Percentiles rank a stretch among this genome's conserved stretches.
Conservation (phyloP, 768 basidiomycete genomes). For the Pilatotrama ljubarskyi region DNA sequence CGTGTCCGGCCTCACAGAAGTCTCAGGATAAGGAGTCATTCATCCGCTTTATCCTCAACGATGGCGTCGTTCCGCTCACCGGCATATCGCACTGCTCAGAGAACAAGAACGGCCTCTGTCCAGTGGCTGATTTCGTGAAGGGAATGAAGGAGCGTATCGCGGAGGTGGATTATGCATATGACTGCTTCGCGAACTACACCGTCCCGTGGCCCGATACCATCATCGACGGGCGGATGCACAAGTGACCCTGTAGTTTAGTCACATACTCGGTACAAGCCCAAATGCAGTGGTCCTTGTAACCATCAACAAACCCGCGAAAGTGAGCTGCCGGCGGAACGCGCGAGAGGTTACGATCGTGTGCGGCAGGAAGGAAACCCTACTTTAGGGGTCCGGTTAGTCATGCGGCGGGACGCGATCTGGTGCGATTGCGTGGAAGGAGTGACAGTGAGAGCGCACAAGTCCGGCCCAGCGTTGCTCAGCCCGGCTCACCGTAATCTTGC, state of each 20-base stretch:
- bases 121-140: constrained; percentile 39
- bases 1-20: constrained; percentile 34
- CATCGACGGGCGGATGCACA: constrained; percentile 16
- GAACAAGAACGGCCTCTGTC: constrained; percentile 45
- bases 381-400: constrained; percentile 27
- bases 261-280: not conserved
- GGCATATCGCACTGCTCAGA: constrained; percentile 42
- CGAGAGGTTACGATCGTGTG: constrained; percentile 10
- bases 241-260: not conserved
- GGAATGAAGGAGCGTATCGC: constrained; percentile 39
- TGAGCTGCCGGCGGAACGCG: not conserved
- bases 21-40: constrained; percentile 28
- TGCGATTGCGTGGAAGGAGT: constrained; percentile 2
- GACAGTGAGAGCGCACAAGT: not conserved
- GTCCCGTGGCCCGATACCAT: constrained; percentile 20
- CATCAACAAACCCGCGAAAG: not conserved
- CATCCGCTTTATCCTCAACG: constrained; percentile 50
- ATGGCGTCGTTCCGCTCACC: constrained; percentile 48
- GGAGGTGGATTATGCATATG: constrained; percentile 42
- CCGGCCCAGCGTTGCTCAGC: constrained; percentile 7
- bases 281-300: not conserved
- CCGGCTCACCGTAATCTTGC: constrained; percentile 11
- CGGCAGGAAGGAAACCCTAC: constrained; percentile 16
- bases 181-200: constrained; percentile 49
- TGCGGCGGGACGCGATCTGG: not conserved